Evolutionary conservation across 31 red algal species (phyloP).

Genomic region (Odonthalia washingtoniensis): DNA sequence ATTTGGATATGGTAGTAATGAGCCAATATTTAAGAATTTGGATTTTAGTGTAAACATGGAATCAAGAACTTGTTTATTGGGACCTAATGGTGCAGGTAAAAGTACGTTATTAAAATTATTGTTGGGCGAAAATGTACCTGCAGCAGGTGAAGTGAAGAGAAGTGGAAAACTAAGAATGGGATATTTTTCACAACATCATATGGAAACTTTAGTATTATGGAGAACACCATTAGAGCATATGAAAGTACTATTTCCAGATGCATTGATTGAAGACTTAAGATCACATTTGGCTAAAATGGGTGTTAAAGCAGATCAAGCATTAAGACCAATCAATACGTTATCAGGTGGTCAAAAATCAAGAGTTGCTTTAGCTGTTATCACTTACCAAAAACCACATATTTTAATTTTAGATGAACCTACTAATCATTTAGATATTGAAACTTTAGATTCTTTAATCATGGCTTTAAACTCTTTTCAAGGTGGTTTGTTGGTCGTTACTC

Average conservation of each 20-base stretch:
- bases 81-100: constrained; percentile 88
- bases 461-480: constrained; percentile 93
- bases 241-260: constrained; percentile 82
- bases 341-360: constrained; percentile 94
- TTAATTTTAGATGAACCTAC: constrained; percentile 94
- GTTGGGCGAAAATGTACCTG: constrained; percentile 77
- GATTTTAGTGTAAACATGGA: constrained; percentile 94
- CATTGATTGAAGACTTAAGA: constrained; percentile 71
- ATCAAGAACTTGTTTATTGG: constrained; percentile 80
- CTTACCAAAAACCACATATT: constrained; percentile 85
- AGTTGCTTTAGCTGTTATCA: constrained; percentile 89
- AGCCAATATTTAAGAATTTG: constrained; percentile 70
- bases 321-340: constrained; percentile 94
- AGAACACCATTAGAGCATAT: constrained; percentile 95
- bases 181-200: constrained; percentile 97
- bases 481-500: constrained; percentile 90
- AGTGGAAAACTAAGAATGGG: constrained; percentile 85
- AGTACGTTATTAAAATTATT: constrained; percentile 94
- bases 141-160: constrained; percentile 76
- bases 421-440: constrained; percentile 82
- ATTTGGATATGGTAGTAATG: constrained; percentile 80
- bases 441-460: constrained; percentile 88
- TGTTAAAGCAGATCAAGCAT: constrained; percentile 72
- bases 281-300: constrained; percentile 87
- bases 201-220: constrained; percentile 89